phyloP scores from a whole-genome alignment of 352 stramenopile genomes.

The Halophytophthora polymorphica region DNA sequence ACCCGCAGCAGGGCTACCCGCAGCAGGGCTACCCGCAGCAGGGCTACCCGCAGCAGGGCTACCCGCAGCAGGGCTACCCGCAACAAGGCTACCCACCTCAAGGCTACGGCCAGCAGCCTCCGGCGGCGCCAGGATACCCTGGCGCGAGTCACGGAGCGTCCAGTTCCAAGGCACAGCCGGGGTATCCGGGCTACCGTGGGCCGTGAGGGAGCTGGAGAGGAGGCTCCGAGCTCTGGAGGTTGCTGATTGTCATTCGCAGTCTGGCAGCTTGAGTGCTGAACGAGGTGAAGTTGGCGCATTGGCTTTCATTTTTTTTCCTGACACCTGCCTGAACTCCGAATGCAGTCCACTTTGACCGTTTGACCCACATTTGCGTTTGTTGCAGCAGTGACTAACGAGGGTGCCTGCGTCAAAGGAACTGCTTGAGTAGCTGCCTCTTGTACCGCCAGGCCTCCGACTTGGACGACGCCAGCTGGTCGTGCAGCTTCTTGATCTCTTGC shows the following conservation, averaged over 20 bases:
- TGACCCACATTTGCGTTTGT: background rate
- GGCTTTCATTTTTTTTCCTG: background rate
- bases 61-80: background rate
- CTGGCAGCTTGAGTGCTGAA: too few species aligned
- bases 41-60: conserved; percentile 10
- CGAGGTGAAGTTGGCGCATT: background rate
- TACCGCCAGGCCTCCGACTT: conserved; percentile 73
- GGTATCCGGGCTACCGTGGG: conserved; percentile 38
- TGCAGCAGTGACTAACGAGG: background rate
- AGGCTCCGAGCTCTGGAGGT: background rate
- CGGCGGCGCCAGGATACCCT: conserved; percentile 20
- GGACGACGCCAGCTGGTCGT: conserved; percentile 59
- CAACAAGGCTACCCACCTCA: conserved; percentile 11
- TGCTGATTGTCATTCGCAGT: background rate
- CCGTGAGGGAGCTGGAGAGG: conserved; percentile 13
- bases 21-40: conserved; percentile 15
- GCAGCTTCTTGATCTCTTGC: conserved; percentile 64
- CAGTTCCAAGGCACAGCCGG: conserved; percentile 12
- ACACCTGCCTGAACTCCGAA: background rate
- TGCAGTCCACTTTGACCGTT: conserved; percentile 2
- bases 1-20: conserved; percentile 13
- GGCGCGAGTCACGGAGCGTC: too few species aligned
- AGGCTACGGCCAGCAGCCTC: conserved; percentile 16
- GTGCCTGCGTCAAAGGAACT: conserved; percentile 42
- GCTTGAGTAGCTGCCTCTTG: conserved; percentile 76